These are phyloP conservation scores for Botrytis sinoallii DNA, from an alignment of 2,329 filamentous ascomycete genomes.

Conservation along the genomic window DNA sequence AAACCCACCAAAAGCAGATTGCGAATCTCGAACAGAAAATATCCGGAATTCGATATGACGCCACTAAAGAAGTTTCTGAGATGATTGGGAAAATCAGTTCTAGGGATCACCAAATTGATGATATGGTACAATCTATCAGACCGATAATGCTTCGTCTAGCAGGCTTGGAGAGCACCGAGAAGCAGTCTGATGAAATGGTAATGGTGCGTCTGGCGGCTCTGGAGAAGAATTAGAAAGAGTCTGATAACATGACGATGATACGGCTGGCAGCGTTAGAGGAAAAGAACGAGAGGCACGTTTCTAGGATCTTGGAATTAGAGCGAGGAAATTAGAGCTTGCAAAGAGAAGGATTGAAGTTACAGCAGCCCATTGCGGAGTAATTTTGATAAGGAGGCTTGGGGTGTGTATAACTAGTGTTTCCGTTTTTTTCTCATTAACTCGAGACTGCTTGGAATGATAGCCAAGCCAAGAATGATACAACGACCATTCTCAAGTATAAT, in stretches of 20 bases:
- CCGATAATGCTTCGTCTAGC: background rate
- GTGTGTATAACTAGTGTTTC: background rate
- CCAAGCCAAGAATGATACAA: background rate
- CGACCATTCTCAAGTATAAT: background rate
- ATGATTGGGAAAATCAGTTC: background rate
- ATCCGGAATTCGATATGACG: background rate
- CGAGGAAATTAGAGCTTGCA: too few species aligned
- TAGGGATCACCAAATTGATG: background rate
- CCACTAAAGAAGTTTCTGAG: background rate
- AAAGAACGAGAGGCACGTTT: background rate
- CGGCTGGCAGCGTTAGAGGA: background rate
- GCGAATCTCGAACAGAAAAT: background rate
- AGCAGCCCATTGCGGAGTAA: too few species aligned
- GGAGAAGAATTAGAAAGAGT: background rate
- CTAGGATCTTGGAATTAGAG: background rate
- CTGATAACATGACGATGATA: background rate
- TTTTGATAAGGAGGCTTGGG: background rate
- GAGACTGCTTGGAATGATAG: background rate
- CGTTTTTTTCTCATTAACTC: too few species aligned
- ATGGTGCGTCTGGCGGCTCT: background rate
- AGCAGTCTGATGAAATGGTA: background rate
- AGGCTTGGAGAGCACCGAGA: background rate
- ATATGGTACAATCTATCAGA: background rate
- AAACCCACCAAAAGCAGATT: background rate
- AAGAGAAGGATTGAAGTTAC: background rate